Conservation (phyloP, 1,139 yeast species). For the Taphrina deformans region DNA sequence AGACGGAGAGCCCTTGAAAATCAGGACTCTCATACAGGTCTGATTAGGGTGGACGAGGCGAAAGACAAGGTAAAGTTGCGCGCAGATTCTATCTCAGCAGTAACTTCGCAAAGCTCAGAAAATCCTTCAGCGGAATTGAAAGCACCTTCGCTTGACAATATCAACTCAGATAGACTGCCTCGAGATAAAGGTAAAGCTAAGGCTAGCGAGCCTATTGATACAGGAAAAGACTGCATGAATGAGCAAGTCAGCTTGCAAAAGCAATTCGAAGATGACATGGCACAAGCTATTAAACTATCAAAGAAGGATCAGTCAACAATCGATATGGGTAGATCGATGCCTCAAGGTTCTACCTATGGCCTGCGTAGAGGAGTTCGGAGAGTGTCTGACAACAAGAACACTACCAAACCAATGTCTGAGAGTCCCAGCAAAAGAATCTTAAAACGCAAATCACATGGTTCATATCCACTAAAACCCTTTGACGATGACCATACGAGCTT, state of each 20-base stretch:
- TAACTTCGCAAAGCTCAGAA: too few relatives aligned
- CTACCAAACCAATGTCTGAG: too few relatives aligned
- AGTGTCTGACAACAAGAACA: too few relatives aligned
- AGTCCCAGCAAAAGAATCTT: background rate
- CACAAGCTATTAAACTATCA: background rate
- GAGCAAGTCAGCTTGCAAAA: background rate
- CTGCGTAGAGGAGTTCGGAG: too few relatives aligned
- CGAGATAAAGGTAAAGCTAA: background rate
- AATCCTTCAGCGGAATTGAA: too few relatives aligned
- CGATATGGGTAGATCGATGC: background rate
- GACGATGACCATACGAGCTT: background rate
- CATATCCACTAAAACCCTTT: background rate
- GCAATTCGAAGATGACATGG: background rate
- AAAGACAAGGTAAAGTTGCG: too few relatives aligned
- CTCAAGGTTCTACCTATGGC: background rate
- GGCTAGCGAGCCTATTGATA: background rate
- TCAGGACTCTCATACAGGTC: background rate
- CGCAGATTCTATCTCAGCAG: too few relatives aligned
- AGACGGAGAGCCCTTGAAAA: background rate
- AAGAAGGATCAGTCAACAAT: background rate
- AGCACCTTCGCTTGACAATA: too few relatives aligned
- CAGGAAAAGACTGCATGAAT: background rate
- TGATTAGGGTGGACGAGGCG: background rate
- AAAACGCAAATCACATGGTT: background rate
- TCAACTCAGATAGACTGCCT: too few relatives aligned